These are phyloP conservation scores for Diutina mesorugosa DNA, from an alignment of 1,139 yeast genomes.

Conservation along the genomic window DNA sequence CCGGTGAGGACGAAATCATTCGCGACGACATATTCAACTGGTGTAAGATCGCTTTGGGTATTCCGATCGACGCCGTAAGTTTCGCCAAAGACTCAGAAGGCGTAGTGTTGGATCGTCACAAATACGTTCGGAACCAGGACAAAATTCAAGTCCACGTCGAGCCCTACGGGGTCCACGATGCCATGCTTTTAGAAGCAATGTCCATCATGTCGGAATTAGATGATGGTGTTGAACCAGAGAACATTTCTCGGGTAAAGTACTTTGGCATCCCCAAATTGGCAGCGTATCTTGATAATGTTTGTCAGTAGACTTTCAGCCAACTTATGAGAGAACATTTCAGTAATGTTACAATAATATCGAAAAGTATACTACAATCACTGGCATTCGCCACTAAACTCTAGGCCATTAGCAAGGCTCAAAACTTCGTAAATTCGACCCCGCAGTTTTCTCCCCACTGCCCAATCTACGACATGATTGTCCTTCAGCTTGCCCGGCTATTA, in stretches of 20 bases:
- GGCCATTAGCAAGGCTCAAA: too few species aligned
- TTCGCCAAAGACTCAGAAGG: background rate
- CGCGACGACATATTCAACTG: slow-evolving; percentile 1
- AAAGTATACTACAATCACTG: too few species aligned
- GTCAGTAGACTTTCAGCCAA: background rate
- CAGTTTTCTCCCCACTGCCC: too few species aligned
- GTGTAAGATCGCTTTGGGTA: background rate
- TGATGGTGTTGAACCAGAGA: background rate
- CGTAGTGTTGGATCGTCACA: background rate
- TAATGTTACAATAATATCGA: too few species aligned
- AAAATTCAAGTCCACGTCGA: slow-evolving; percentile 18
- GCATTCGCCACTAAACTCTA: too few species aligned
- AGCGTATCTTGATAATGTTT: background rate
- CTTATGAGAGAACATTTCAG: too few species aligned
- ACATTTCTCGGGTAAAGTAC: background rate
- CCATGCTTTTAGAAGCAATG: slow-evolving; percentile 20
- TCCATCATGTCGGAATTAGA: slow-evolving; percentile 5
- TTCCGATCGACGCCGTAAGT: background rate
- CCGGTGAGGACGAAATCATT: slow-evolving; percentile 3
- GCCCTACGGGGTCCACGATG: slow-evolving; percentile 34
- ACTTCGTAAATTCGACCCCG: too few species aligned
- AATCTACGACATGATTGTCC: background rate
- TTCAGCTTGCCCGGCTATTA: background rate
- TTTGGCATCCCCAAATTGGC: background rate
- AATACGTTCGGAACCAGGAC: slow-evolving; percentile 3